Base-by-base conservation (phyloP, 768 basidiomycete genomes). In the Multifurca ochricompacta region DNA sequence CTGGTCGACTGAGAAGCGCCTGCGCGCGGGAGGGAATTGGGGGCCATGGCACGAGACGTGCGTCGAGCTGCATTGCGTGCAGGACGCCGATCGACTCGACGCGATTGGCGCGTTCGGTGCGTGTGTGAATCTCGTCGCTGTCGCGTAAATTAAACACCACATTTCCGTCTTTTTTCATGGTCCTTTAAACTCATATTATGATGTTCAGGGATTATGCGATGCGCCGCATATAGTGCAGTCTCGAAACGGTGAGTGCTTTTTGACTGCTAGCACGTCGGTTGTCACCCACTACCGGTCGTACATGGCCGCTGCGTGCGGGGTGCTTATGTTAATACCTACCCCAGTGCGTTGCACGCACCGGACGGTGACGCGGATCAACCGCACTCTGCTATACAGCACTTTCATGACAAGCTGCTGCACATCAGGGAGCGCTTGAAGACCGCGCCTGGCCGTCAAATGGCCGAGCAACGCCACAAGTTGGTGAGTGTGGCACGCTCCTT, bases 381-480 rank as follows among this genome's bases (percentile, higher is more conserved):
- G 4, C 62, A 68, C 25, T 81, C 82, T 0, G 83, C 88, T 4
- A 81, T 92, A 25, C 78, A 80, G 53, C 92, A 95, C 64, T 95
- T 94, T 65, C 71, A 91, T 60, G 88, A 91, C 62, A 95, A 94
- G 68, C 75, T 95, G 31, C 67, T 94, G 25, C 78, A 81, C 52
- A 87, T 95, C 53, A 74, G 71, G 36, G 80, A 80, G 42, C 73
- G 79, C 57, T 79, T 94, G 58, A 94, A 93, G 72, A 95, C 91
- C 0, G 77, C 72, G 8, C 75, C 76, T 3, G 92, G 88, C 3
- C 83, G 77, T 63, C 64, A 66, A 52, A 69, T 91, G 66, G 91
- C 88, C 21, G 74, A 77, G 55, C 81, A 77, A 60, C 73, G 91
- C 60, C 91, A 94, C 65, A 70, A 79, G 61, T 71, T 85, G 47